Evolutionary conservation across 805 yeast genomes (phyloP).

Genomic region (Teunomyces stri): DNA sequence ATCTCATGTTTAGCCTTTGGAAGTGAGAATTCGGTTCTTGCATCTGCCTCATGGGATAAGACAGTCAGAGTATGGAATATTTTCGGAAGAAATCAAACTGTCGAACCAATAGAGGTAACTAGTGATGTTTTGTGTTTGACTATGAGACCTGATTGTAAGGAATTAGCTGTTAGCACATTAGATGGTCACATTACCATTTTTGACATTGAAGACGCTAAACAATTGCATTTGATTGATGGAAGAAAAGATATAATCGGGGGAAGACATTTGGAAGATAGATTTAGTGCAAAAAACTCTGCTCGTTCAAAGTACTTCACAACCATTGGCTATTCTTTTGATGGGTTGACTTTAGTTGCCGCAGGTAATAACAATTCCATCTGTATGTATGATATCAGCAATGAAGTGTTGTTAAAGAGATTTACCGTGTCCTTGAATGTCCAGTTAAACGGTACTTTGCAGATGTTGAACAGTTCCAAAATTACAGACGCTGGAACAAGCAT

Average conservation of each 20-base stretch:
- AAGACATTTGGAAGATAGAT: slow-evolving; percentile 77
- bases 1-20: slow-evolving; percentile 87
- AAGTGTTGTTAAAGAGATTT: slow-evolving; percentile 79
- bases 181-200: slow-evolving; percentile 85
- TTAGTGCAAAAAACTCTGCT: slow-evolving; percentile 73
- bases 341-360: slow-evolving; percentile 82
- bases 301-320: slow-evolving; percentile 83
- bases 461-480: slow-evolving; percentile 75
- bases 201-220: slow-evolving; percentile 80
- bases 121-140: slow-evolving; percentile 82
- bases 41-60: slow-evolving; percentile 95
- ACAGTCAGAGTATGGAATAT: slow-evolving; percentile 92
- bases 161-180: slow-evolving; percentile 81
- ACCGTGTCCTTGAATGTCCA: slow-evolving; percentile 87
- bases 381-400: slow-evolving; percentile 84
- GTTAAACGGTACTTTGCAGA: slow-evolving; percentile 79
- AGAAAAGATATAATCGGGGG: slow-evolving; percentile 85
- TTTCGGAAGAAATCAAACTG: slow-evolving; percentile 80
- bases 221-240: slow-evolving; percentile 80
- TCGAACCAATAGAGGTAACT: slow-evolving; percentile 84
- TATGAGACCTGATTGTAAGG: slow-evolving; percentile 91
- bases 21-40: slow-evolving; percentile 68
- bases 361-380: slow-evolving; percentile 92
- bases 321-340: slow-evolving; percentile 85
- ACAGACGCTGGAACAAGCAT: slow-evolving; percentile 80